Conservation (phyloP, 164 flowering plant genomes). For the Taxillus chinensis region DNA sequence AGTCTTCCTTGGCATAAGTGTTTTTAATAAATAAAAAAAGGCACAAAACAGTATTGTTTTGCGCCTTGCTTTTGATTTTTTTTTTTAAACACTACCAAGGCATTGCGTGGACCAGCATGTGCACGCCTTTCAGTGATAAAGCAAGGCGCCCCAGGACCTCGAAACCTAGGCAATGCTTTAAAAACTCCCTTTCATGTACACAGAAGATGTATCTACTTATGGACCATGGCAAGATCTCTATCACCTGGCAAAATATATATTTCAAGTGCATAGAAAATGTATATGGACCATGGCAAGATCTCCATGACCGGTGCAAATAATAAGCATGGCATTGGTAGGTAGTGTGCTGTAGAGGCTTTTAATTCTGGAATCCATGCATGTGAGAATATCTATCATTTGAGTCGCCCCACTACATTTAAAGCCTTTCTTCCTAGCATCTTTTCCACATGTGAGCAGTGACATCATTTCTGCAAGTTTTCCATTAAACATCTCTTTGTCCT, state of each 20-base stretch:
- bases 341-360: slow-evolving; percentile 37
- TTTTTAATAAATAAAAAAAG: too few relatives aligned
- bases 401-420: slow-evolving; percentile 22
- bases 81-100: too few relatives aligned
- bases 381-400: slow-evolving; percentile 57
- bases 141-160: too few relatives aligned
- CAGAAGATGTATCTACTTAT: neutral
- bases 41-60: too few relatives aligned
- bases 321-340: slow-evolving; percentile 75
- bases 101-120: too few relatives aligned
- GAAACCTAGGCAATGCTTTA: slow-evolving; percentile 5
- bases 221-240: neutral
- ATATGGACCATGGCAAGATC: slow-evolving; percentile 58
- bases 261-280: neutral
- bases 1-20: too few relatives aligned
- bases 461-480: slow-evolving; percentile 70
- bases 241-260: neutral
- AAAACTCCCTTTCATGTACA: slow-evolving; percentile 62
- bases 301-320: slow-evolving; percentile 94
- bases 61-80: too few relatives aligned
- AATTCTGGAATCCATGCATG: slow-evolving; percentile 48
- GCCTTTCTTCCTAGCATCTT: slow-evolving; percentile 23
- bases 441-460: slow-evolving; percentile 71
- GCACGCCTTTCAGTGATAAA: too few relatives aligned
- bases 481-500: slow-evolving; percentile 49